Evolutionary conservation across 306 rosid species (phyloP).

Genomic region (Lupinus albus): DNA sequence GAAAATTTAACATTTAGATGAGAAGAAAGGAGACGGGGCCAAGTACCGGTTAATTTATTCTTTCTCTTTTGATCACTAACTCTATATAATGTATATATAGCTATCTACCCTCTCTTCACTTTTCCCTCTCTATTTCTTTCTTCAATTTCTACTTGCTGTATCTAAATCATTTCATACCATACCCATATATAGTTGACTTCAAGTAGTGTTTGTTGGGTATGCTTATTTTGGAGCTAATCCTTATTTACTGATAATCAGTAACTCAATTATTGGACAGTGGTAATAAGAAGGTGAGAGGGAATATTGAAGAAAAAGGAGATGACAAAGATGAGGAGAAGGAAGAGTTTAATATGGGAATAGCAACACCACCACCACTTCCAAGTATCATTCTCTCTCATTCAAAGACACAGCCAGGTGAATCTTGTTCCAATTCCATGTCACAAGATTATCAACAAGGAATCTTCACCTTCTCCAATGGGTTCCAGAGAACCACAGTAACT

Average conservation of each 20-base stretch:
- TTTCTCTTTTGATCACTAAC: slow-evolving; percentile 24
- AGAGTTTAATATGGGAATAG: slow-evolving; percentile 65
- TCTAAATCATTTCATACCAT: background rate
- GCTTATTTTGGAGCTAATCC: slow-evolving; percentile 36
- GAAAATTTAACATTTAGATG: slow-evolving; percentile 32
- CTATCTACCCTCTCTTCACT: slow-evolving; percentile 21
- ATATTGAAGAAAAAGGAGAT: slow-evolving; percentile 37
- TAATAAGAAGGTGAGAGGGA: background rate
- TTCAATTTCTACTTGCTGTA: background rate
- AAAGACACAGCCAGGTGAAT: slow-evolving; percentile 27
- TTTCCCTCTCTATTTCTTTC: slow-evolving; percentile 7
- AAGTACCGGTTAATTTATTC: background rate
- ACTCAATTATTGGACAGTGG: slow-evolving; percentile 35
- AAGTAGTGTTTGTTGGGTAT: slow-evolving; percentile 34
- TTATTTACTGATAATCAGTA: slow-evolving; percentile 8
- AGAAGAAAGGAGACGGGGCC: slow-evolving; percentile 35
- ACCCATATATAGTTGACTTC: slow-evolving; percentile 15
- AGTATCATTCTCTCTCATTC: slow-evolving; percentile 20
- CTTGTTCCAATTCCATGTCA: slow-evolving; percentile 77
- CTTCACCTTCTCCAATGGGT: slow-evolving; percentile 78
- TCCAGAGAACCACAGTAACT: slow-evolving; percentile 59
- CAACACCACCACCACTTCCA: slow-evolving; percentile 46
- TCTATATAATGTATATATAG: background rate
- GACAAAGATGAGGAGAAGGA: slow-evolving; percentile 30
- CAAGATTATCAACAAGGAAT: slow-evolving; percentile 77